These are phyloP conservation scores for Ophiostoma quercus DNA, from an alignment of 2,329 filamentous ascomycete genomes.

Conservation along the genomic window DNA sequence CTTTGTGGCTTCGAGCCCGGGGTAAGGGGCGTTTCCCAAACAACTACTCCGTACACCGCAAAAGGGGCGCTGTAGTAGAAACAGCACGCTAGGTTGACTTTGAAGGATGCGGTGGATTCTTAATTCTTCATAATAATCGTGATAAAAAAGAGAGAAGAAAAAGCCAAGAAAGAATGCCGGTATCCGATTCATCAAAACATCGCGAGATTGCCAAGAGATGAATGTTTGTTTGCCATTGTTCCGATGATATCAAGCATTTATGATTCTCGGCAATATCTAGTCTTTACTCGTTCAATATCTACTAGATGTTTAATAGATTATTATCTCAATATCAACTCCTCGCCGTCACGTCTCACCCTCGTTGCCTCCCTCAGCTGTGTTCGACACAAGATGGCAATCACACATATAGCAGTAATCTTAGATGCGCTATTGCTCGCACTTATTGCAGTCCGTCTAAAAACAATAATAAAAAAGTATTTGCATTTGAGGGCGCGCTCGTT, in stretches of 20 bases:
- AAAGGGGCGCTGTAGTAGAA: background rate
- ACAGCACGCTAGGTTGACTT: background rate
- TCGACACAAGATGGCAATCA: background rate
- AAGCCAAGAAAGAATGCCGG: background rate
- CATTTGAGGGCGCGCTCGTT: constrained; percentile 22
- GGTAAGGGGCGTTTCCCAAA: constrained; percentile 10
- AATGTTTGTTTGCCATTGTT: background rate
- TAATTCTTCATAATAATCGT: background rate
- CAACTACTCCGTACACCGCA: constrained; percentile 1
- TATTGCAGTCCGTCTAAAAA: background rate
- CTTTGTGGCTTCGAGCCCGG: background rate
- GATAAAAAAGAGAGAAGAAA: background rate
- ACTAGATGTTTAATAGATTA: no score
- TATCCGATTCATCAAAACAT: background rate
- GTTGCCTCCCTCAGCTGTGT: background rate
- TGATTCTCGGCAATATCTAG: background rate
- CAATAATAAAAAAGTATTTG: background rate
- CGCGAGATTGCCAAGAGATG: background rate
- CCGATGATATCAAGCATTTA: background rate
- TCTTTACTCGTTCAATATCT: no score
- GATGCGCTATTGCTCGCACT: background rate
- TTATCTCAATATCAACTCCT: no score
- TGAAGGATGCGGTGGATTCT: background rate
- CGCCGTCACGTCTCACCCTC: background rate
- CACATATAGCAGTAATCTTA: background rate